Percentiles rank a stretch among this genome's conserved stretches.
These are phyloP conservation scores for Nemania abortiva DNA, from an alignment of 2,329 filamentous ascomycete species.

Conservation along the genomic window DNA sequence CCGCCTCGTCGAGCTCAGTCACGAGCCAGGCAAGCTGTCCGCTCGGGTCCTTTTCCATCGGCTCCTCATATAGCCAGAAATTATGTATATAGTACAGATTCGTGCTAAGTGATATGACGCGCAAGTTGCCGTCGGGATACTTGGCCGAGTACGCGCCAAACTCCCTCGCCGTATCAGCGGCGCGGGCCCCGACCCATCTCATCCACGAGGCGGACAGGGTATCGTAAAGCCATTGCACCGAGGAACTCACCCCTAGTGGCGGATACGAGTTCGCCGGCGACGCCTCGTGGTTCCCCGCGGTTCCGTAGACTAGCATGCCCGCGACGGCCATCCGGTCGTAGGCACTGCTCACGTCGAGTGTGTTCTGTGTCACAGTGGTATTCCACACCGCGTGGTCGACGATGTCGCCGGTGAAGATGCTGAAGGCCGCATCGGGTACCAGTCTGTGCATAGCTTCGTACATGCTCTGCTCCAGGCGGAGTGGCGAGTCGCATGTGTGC, in stretches of 20 bases:
- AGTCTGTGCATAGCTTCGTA: conserved; percentile 62
- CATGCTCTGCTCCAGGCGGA: conserved; percentile 66
- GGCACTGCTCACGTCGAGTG: conserved; percentile 56
- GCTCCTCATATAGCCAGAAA: conserved; percentile 65
- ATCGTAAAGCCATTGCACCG: conserved; percentile 66
- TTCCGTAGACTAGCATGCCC: conserved; percentile 62
- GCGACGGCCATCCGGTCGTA: conserved; percentile 60
- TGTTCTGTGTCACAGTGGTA: conserved; percentile 53
- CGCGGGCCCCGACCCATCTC: conserved; percentile 59
- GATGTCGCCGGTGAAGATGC: conserved; percentile 71
- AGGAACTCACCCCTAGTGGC: conserved; percentile 54
- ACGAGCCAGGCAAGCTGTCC: conserved; percentile 67
- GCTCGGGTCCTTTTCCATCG: conserved; percentile 64
- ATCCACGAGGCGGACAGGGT: conserved; percentile 61
- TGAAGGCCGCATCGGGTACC: conserved; percentile 62
- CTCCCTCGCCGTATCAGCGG: conserved; percentile 52
- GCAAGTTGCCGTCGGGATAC: conserved; percentile 60
- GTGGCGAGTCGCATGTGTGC: conserved; percentile 65
- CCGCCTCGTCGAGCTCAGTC: conserved; percentile 64
- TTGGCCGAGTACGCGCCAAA: conserved; percentile 64
- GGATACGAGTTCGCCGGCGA: conserved; percentile 66
- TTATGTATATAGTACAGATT: conserved; percentile 71
- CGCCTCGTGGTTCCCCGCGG: conserved; percentile 69
- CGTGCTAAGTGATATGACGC: conserved; percentile 70
- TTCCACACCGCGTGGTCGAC: conserved; percentile 66